Conservation (phyloP, 164 flowering plant genomes). For the Aristolochia fimbriata region DNA sequence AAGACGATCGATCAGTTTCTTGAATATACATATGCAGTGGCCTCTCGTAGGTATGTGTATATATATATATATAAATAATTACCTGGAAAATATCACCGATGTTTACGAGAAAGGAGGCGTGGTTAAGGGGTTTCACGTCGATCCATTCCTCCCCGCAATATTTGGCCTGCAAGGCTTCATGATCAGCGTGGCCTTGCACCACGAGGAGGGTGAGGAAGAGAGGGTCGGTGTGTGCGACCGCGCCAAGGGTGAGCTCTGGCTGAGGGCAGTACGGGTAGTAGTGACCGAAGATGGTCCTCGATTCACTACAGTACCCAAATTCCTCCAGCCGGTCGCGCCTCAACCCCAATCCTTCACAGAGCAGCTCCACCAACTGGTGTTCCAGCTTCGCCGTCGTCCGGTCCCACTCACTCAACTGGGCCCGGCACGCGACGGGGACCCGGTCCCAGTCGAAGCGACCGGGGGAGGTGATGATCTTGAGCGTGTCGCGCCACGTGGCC, state of each 20-base stretch:
- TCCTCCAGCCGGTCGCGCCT: constrained; percentile 25
- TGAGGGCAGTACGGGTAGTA: constrained; percentile 72
- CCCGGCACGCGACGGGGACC: constrained; percentile 16
- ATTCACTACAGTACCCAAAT: constrained; percentile 30
- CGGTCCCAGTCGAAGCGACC: neutral
- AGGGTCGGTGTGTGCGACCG: constrained; percentile 51
- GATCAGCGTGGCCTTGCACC: constrained; percentile 40
- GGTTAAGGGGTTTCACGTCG: too few relatives aligned
- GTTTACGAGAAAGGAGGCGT: too few relatives aligned
- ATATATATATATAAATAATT: too few relatives aligned
- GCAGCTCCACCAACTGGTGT: constrained; percentile 31
- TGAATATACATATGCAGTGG: too few relatives aligned
- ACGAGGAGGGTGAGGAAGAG: constrained; percentile 51
- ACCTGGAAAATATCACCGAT: too few relatives aligned
- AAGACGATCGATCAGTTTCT: neutral
- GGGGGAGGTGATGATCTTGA: constrained; percentile 14
- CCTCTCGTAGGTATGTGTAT: too few relatives aligned
- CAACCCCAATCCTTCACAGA: constrained; percentile 57
- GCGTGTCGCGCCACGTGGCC: constrained; percentile 22
- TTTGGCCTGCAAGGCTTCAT: constrained; percentile 56
- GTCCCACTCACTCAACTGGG: constrained; percentile 38
- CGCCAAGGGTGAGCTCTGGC: constrained; percentile 66
- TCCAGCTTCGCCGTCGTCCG: constrained; percentile 21
- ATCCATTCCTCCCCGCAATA: constrained; percentile 43
- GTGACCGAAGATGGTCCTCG: constrained; percentile 34